Evolutionary conservation across 2,329 filamentous ascomycete genomes (phyloP).

Genomic region (Xylaria sp.): DNA sequence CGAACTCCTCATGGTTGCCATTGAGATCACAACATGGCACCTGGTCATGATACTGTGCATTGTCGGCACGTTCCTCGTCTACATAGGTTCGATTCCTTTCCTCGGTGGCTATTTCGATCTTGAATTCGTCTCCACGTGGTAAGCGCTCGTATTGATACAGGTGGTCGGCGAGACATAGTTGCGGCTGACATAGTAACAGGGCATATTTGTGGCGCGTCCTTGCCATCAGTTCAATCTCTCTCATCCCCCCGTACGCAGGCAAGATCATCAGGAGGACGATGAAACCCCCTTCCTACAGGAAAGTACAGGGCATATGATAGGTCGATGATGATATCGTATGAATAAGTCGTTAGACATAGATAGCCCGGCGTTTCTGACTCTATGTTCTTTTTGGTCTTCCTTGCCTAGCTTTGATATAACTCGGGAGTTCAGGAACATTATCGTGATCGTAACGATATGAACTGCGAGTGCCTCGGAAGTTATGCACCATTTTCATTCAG

Average conservation of each 20-base stretch:
- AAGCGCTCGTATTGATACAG: constrained; percentile 48
- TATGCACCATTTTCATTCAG: not conserved
- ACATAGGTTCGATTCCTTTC: constrained; percentile 85
- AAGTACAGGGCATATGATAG: constrained; percentile 79
- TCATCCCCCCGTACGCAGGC: constrained; percentile 87
- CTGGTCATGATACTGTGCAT: constrained; percentile 88
- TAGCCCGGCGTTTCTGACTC: constrained; percentile 32
- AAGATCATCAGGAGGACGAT: constrained; percentile 87
- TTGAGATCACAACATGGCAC: constrained; percentile 97
- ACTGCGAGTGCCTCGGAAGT: not conserved
- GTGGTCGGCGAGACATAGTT: not conserved
- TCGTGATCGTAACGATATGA: not conserved
- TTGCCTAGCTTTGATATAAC: constrained; percentile 16
- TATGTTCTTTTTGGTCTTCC: constrained; percentile 10
- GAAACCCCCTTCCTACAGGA: constrained; percentile 93
- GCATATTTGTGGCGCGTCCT: constrained; percentile 90
- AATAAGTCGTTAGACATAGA: constrained; percentile 24
- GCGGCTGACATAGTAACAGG: constrained; percentile 54
- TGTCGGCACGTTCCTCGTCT: constrained; percentile 83
- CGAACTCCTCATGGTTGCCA: constrained; percentile 96
- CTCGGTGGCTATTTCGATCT: constrained; percentile 91
- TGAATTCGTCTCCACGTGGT: constrained; percentile 77
- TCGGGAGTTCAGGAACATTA: not conserved
- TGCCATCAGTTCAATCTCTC: constrained; percentile 80
- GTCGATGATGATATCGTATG: constrained; percentile 17